Evolutionary conservation across 73 alveolate species (phyloP).

Genomic region (Blepharisma stoltei): DNA sequence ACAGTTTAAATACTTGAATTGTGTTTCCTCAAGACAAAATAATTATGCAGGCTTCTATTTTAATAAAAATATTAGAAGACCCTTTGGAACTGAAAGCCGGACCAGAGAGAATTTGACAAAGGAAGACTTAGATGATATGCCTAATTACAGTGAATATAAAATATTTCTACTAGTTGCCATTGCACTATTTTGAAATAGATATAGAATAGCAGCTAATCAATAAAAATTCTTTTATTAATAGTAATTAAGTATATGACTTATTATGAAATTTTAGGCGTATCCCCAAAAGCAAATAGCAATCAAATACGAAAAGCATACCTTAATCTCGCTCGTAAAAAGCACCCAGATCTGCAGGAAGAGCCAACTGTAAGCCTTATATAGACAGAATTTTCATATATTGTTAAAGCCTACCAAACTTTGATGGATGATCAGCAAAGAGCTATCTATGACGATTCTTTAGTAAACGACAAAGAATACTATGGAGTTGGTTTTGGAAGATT

Average conservation of each 20-base stretch:
- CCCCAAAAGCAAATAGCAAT: conserved; percentile 42
- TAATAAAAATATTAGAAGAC: too few relatives aligned
- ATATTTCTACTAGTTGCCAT: too few relatives aligned
- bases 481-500: conserved; percentile 49
- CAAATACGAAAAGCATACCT: conserved; percentile 55
- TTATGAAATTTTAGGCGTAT: conserved; percentile 50
- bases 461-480: conserved; percentile 58
- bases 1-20: too few relatives aligned
- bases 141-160: too few relatives aligned
- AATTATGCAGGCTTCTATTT: too few relatives aligned
- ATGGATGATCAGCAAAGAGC: conserved; percentile 58
- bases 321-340: conserved; percentile 48
- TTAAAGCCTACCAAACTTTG: conserved; percentile 60
- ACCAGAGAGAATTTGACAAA: too few relatives aligned
- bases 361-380: conserved; percentile 15
- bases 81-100: too few relatives aligned
- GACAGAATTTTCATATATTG: conserved; percentile 55
- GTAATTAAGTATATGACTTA: conserved; percentile 20
- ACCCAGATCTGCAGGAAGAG: conserved; percentile 64
- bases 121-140: too few relatives aligned
- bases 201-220: too few relatives aligned
- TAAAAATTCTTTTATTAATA: too few relatives aligned
- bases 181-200: too few relatives aligned
- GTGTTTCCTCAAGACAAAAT: too few relatives aligned
- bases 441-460: conserved; percentile 53